Evolutionary conservation across 2,329 filamentous ascomycete species (phyloP), one percentile per base, ranked within the genome.

Genomic region (Epichloe sibirici): DNA sequence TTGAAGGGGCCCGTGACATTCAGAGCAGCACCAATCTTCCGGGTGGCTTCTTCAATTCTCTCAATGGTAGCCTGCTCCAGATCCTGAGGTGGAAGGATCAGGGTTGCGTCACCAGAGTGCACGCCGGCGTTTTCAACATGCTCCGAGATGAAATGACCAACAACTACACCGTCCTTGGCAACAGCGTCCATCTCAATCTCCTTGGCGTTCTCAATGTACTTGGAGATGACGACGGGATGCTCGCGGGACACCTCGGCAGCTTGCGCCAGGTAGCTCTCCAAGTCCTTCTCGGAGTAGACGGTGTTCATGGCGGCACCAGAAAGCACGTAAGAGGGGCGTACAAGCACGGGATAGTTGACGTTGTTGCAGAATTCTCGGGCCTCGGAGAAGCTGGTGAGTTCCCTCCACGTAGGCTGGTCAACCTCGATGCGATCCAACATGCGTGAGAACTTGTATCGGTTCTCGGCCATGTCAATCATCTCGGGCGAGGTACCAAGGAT

Each of bases 111-210:
- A 71, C 93, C 93, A 57, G 93, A 98, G 73, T 98, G 93, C 9
- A 98, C 93, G 75, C 93, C 93, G 21, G 93, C 93, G 62, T 97
- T 97, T 71, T 98, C 93, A 43, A 98, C 93, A 68, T 98, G 93
- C 75, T 98, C 93, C 0, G 91, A 97, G 65, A 98, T 88, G 71
- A 97, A 97, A 69, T 97, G 93, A 12, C 91, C 90, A 53, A 96
- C 82, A 71, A 97, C 86, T 51, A 80, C 84, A 64, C 93, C 93
- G 60, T 94, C 86, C 62, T 84, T 85, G 51, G 91, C 93, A 45
- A 98, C 93, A 42, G 93, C 93, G 62, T 98, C 93, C 93, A 98
- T 97, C 71, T 98, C 93, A 57, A 98, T 97, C 69, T 98, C 93
- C 76, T 98, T 97, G 58, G 93, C 93, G 60, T 95, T 93, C 75